Evolutionary conservation across 2,329 filamentous ascomycete species (phyloP).

Genomic region (Pezicula rhizophila): DNA sequence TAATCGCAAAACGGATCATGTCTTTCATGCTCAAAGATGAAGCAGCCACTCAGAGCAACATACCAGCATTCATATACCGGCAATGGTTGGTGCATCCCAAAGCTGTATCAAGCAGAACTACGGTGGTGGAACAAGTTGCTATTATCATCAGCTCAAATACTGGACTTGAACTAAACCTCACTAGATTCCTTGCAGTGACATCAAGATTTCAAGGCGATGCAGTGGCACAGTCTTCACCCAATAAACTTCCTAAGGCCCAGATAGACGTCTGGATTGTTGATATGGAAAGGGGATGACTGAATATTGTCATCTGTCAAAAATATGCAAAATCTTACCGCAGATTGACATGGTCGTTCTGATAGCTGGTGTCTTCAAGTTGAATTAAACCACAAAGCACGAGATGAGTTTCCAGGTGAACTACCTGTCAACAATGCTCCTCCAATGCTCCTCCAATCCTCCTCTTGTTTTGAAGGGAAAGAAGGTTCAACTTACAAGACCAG

Average conservation of each 20-base stretch:
- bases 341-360: constrained; percentile 40
- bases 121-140: constrained; percentile 17
- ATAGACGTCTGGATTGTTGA: constrained; percentile 44
- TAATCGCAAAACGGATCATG: too few relatives aligned
- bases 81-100: too few relatives aligned
- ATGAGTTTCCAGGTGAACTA: constrained; percentile 27
- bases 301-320: constrained; percentile 34
- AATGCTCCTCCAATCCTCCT: constrained; percentile 5
- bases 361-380: constrained; percentile 28
- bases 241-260: constrained; percentile 24
- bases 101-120: neutral
- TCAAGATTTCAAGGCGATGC: constrained; percentile 33
- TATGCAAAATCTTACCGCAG: constrained; percentile 28
- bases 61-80: too few relatives aligned
- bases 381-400: constrained; percentile 29
- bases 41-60: too few relatives aligned
- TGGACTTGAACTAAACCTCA: constrained; percentile 36
- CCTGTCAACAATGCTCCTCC: constrained; percentile 2
- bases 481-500: constrained; percentile 2
- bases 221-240: constrained; percentile 15
- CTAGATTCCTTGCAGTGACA: constrained; percentile 40
- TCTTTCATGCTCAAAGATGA: too few relatives aligned
- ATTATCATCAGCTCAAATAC: constrained; percentile 42
- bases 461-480: constrained; percentile 1
- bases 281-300: constrained; percentile 37